Evolutionary conservation across 148 eudicot species (phyloP).

Genomic region (Drosera capensis): DNA sequence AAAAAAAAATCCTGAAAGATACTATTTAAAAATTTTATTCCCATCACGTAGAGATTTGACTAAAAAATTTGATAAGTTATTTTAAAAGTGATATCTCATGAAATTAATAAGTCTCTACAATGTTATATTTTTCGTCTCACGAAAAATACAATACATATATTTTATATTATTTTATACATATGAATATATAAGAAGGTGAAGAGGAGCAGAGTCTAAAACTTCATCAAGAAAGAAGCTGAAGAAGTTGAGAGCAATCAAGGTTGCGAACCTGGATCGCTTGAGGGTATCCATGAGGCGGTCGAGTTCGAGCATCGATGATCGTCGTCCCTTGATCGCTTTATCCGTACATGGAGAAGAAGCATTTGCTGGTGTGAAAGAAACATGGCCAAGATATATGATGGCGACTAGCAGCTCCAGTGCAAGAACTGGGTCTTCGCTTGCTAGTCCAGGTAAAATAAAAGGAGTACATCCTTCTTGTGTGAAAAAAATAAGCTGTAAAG

Average conservation of each 20-base stretch:
- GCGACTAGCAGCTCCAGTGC: conserved; percentile 32
- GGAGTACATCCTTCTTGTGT: conserved; percentile 6
- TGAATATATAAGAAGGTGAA: too few species aligned
- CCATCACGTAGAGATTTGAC: too few species aligned
- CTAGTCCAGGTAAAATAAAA: conserved; percentile 17
- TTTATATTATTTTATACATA: too few species aligned
- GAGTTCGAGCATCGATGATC: conserved; percentile 11
- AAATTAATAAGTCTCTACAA: too few species aligned
- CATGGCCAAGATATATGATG: conserved; percentile 25
- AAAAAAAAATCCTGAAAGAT: too few species aligned
- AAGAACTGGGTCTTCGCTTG: conserved; percentile 21
- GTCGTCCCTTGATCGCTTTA: background rate
- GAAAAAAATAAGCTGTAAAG: too few species aligned
- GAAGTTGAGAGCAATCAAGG: conserved; percentile 45
- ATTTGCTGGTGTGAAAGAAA: conserved; percentile 2
- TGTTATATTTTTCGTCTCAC: too few species aligned
- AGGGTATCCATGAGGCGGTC: conserved; percentile 22
- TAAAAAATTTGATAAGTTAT: too few species aligned
- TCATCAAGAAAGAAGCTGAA: conserved; percentile 34
- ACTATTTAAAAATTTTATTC: too few species aligned
- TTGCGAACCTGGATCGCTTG: conserved; percentile 29
- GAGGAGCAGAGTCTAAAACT: too few species aligned
- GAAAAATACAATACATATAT: too few species aligned
- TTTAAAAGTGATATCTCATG: too few species aligned
- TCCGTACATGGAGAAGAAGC: conserved; percentile 12